A percentile compares a stretch with the other conserved stretches of the same genome.
phyloP scores from a whole-genome alignment of 106 monocot species.

The Iris macrosiphon region DNA sequence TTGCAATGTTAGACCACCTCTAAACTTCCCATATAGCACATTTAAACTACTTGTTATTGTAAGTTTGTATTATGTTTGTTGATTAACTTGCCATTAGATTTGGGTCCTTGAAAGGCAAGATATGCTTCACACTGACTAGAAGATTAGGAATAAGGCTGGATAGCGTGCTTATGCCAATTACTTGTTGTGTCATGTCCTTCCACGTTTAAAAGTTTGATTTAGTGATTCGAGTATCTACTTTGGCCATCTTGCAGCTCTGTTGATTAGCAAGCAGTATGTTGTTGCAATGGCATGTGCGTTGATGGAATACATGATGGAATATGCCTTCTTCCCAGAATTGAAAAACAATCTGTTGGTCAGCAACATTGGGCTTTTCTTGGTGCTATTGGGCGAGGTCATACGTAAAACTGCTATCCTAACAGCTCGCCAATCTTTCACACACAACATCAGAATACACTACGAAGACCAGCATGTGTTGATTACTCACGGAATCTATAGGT shows the following conservation, averaged over 20 bases:
- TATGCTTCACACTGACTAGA: too few species aligned
- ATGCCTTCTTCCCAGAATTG: slow-evolving; percentile 47
- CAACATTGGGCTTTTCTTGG: slow-evolving; percentile 56
- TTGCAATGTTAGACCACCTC: too few species aligned
- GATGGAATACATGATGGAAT: slow-evolving; percentile 61
- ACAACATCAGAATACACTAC: slow-evolving; percentile 58
- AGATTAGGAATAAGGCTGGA: too few species aligned
- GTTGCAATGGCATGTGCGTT: slow-evolving; percentile 79
- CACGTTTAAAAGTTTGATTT: too few species aligned
- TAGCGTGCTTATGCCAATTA: too few species aligned
- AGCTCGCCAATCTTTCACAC: slow-evolving; percentile 77
- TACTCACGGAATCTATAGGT: slow-evolving; percentile 93
- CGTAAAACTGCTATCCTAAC: slow-evolving; percentile 79
- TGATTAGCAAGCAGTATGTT: slow-evolving; percentile 81
- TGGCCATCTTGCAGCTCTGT: slow-evolving; percentile 56
- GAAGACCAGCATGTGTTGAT: slow-evolving; percentile 64
- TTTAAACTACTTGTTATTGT: too few species aligned
- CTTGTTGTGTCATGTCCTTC: too few species aligned
- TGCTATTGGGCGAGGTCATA: slow-evolving; percentile 64
- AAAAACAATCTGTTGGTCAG: slow-evolving; percentile 67
- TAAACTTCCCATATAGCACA: too few species aligned
- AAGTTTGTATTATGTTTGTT: too few species aligned
- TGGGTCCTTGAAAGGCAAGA: too few species aligned
- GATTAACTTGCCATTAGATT: too few species aligned
- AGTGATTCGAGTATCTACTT: not conserved